Conservation (phyloP, 2,329 filamentous ascomycete genomes). For the Aspergillus ochraceus region DNA sequence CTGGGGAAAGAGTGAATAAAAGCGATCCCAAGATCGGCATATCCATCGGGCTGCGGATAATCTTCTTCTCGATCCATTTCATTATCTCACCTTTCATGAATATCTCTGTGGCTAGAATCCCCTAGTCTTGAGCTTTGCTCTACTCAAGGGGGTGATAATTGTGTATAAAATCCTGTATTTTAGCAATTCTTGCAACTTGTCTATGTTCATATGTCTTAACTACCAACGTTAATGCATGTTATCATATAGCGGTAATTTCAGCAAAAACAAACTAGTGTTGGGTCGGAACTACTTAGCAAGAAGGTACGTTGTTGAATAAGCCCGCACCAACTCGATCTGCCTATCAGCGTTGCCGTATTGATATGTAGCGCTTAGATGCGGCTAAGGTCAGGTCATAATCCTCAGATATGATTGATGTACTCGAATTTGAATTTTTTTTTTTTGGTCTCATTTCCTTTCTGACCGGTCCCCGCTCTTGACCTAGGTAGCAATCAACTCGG, state of each 20-base stretch:
- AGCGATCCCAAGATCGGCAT: not conserved
- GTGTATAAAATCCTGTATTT: not conserved
- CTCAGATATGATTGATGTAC: not conserved
- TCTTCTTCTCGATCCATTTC: not conserved
- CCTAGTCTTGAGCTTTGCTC: not conserved
- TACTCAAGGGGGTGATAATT: not conserved
- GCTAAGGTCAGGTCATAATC: not conserved
- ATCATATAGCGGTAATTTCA: too few relatives aligned
- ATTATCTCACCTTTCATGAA: not conserved
- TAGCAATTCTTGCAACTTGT: not conserved
- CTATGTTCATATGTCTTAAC: not conserved
- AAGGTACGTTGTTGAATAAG: not conserved
- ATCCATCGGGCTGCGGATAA: not conserved
- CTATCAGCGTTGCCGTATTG: not conserved
- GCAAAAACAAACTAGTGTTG: too few relatives aligned
- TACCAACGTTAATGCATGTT: too few relatives aligned
- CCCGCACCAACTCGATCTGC: not conserved
- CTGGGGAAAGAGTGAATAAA: slow-evolving; percentile 61
- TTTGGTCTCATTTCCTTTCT: not conserved
- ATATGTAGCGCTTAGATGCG: slow-evolving; percentile 12
- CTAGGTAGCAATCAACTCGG: slow-evolving; percentile 9
- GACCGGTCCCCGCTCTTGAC: slow-evolving; percentile 5
- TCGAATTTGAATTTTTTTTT: not conserved
- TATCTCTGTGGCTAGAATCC: not conserved
- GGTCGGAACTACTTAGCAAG: not conserved